A percentile compares a stretch with the other conserved stretches of the same genome.
Evolutionary conservation across 768 basidiomycete species (phyloP).

Genomic region (Agrocybe pediades): DNA sequence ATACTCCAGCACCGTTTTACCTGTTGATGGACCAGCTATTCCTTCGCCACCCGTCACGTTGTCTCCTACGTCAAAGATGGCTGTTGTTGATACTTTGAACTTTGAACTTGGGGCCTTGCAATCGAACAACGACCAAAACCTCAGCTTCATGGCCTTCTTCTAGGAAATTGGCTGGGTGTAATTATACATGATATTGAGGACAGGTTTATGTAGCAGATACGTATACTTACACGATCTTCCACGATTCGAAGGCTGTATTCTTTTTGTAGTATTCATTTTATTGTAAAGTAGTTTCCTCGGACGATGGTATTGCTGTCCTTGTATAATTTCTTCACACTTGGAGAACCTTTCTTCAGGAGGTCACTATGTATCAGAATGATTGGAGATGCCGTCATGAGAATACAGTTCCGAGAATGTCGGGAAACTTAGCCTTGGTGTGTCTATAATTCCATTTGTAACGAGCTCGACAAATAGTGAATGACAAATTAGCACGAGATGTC

Average conservation of each 20-base stretch:
- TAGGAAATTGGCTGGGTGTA: slow-evolving; percentile 25
- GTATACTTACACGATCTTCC: not conserved
- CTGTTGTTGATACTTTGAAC: slow-evolving; percentile 45
- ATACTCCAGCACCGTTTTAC: slow-evolving; percentile 33
- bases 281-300: too few species aligned
- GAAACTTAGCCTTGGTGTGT: too few species aligned
- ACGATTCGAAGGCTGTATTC: too few species aligned
- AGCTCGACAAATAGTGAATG: too few species aligned
- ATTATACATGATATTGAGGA: not conserved
- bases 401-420: too few species aligned
- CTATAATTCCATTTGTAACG: too few species aligned
- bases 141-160: slow-evolving; percentile 50
- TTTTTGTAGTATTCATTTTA: too few species aligned
- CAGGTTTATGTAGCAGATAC: not conserved
- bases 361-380: too few species aligned
- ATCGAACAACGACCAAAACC: slow-evolving; percentile 38
- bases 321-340: too few species aligned
- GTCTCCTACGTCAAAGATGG: slow-evolving; percentile 39
- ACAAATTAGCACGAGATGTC: not conserved
- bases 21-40: slow-evolving; percentile 28
- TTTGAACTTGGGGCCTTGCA: slow-evolving; percentile 51
- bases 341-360: too few species aligned
- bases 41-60: slow-evolving; percentile 23
- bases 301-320: too few species aligned
- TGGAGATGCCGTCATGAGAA: too few species aligned